phyloP scores from a whole-genome alignment of 1,139 yeast species.

The Blastobotrys persicus region DNA sequence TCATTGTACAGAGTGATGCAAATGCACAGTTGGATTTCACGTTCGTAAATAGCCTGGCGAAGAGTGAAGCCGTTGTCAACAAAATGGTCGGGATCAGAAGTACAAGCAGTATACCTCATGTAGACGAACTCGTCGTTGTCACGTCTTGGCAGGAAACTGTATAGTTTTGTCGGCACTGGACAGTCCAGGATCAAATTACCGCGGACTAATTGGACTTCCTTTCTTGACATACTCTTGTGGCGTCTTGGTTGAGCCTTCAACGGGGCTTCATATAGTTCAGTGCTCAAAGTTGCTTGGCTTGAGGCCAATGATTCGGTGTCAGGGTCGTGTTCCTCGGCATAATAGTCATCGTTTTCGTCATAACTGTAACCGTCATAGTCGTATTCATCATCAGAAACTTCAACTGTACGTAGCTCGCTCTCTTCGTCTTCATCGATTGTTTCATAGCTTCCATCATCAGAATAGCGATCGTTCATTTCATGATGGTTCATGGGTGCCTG shows the following conservation, averaged over 20 bases:
- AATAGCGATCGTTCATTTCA: constrained; percentile 10
- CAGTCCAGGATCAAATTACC: constrained; percentile 87
- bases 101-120: constrained; percentile 94
- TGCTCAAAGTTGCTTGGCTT: constrained; percentile 29
- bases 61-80: constrained; percentile 76
- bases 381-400: constrained; percentile 26
- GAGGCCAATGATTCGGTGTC: constrained; percentile 28
- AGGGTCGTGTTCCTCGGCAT: constrained; percentile 25
- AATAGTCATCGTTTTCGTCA: constrained; percentile 22
- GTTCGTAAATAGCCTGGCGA: constrained; percentile 76
- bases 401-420: constrained; percentile 30
- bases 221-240: constrained; percentile 54
- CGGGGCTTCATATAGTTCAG: constrained; percentile 38
- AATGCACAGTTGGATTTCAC: constrained; percentile 85
- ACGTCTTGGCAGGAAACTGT: constrained; percentile 72
- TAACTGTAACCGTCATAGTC: constrained; percentile 24
- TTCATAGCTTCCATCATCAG: constrained; percentile 14
- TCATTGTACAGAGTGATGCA: constrained; percentile 97
- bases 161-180: constrained; percentile 85
- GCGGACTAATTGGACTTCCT: constrained; percentile 64
- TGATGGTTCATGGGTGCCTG: constrained; percentile 1
- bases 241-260: constrained; percentile 57
- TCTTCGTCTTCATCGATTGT: constrained; percentile 29
- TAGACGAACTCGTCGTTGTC: constrained; percentile 90
- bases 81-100: constrained; percentile 84